Evolutionary conservation across 2,329 filamentous ascomycete genomes (phyloP), one percentile per base, ranked within the genome.

Genomic region (Aplosporella prunicola): DNA sequence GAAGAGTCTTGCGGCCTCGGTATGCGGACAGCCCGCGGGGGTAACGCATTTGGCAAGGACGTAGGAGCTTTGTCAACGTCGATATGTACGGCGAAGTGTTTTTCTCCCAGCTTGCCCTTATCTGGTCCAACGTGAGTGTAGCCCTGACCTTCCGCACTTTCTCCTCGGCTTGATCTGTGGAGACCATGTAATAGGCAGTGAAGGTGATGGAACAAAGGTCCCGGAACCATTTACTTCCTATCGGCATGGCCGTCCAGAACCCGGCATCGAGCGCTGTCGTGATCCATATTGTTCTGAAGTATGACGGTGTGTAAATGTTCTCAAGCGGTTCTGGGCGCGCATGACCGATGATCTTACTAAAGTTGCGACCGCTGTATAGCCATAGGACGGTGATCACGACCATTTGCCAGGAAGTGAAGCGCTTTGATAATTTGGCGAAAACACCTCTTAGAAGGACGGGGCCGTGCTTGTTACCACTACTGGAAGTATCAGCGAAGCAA

Each of bases 201-300:
- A 95, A 96, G 32, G 85, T 67, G 14, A 96, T 69, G 54, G 85
- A 87, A 8, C 82, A 76, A 9, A 94, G 55, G 56, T 96, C 88
- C 25, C 87, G 73, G 27, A 94, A 49, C 76, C 83, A 88, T 51
- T 82, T 87, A 32, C 69, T 69, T 39, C 75, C 76, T 45, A 98
- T 88, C 51, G 78, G 81, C 91, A 98, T 98, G 22, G 91, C 91
- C 0, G 87, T 94, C 91, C 91, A 98, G 60, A 95, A 98, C 1
- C 91, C 91, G 5, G 91, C 91, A 51, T 98, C 91, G 43, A 98
- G 64, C 0, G 87, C 91, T 0, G 91, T 98, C 35, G 91, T 79
- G 11, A 96, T 76, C 91, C 91, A 98, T 55, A 91, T 98, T 39
- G 91, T 91, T 32, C 91, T 80, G 59, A 94, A 98, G 64, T 93